A percentile compares a stretch with the other conserved stretches of the same genome.
Evolutionary conservation across 148 eudicot genomes (phyloP).

Genomic region (Persicaria maculosa): DNA sequence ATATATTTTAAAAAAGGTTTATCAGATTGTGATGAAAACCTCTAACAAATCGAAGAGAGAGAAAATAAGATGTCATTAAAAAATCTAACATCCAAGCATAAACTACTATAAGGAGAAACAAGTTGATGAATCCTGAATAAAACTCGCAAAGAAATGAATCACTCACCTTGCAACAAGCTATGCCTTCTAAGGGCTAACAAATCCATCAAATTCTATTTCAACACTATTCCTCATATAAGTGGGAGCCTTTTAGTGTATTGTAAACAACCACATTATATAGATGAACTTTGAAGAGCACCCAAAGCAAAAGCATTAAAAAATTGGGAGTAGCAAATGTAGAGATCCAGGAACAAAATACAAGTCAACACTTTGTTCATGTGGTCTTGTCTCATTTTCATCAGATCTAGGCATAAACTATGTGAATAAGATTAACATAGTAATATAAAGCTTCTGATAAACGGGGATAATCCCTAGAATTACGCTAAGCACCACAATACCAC

Average conservation of each 20-base stretch:
- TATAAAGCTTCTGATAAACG: constrained; percentile 15
- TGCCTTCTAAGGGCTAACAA: not conserved
- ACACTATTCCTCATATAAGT: not conserved
- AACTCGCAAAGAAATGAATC: not conserved
- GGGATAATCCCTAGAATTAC: constrained; percentile 18
- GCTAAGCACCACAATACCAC: constrained; percentile 30
- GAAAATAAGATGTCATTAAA: not conserved
- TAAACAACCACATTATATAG: not conserved
- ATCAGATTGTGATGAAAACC: not conserved
- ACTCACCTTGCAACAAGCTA: constrained; percentile 1
- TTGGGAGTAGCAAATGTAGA: constrained; percentile 14
- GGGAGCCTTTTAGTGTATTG: not conserved
- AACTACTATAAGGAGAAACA: not conserved
- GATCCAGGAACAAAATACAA: constrained; percentile 27
- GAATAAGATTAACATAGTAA: constrained; percentile 7
- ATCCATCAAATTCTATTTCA: not conserved
- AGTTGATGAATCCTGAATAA: not conserved
- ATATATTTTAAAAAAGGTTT: not conserved
- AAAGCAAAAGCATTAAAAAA: constrained; percentile 8
- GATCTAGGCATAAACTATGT: constrained; percentile 22
- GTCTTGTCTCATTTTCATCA: constrained; percentile 28
- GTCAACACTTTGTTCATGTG: constrained; percentile 59
- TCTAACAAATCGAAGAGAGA: not conserved
- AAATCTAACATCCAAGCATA: not conserved
- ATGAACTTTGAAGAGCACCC: not conserved